Evolutionary conservation across 441 rosid genomes (phyloP), one percentile per base, ranked within the genome.

Genomic region (Arabidopsis lyrata): DNA sequence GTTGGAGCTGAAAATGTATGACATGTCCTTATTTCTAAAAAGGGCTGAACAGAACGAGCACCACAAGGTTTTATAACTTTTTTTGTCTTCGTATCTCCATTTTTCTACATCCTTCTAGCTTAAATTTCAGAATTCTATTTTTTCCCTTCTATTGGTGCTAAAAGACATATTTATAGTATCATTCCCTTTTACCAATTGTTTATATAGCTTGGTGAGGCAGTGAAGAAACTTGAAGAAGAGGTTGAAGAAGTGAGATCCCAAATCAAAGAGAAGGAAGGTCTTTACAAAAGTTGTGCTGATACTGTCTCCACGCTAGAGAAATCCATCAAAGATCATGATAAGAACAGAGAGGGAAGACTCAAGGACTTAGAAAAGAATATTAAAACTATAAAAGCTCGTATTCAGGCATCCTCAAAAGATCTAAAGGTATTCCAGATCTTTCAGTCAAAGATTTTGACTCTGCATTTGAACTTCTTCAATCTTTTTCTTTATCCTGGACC

Each of bases 11-110:
- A 91, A 92, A 79, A 80, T 78, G 39, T 93, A 95, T 81, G 98
- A 95, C 66, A 86, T 95, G 72, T 88, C 96, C 60, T 81, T 95
- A 71, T 95, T 95, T 79, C 83, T 93, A 65, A 87, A 86, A 75
- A 86, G 96, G 74, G 98, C 92, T 53, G 96, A 93, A 85, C 97
- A 93, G 83, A 95, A 95, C 81, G 98, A 91, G 83, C 96, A 93
- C 78, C 98, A 93, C 70, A 92, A 93, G 98, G 99, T 95, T 69
- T 68, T 39, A 35, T 13, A 32, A 38, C 58, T 57, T 36, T 66
- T 35, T 36, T 54, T 61, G 16, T 41, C 20, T 24, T 45, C 16
- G 1, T 55, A 57, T 34, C 71, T 20, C 50, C 22, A 29, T 36
- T 54, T 61, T n/a, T 41, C 22, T 52, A 61, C 75, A 54, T 48